Conservation (phyloP, 2,329 filamentous ascomycete species). For the Metarhizium humberi region DNA sequence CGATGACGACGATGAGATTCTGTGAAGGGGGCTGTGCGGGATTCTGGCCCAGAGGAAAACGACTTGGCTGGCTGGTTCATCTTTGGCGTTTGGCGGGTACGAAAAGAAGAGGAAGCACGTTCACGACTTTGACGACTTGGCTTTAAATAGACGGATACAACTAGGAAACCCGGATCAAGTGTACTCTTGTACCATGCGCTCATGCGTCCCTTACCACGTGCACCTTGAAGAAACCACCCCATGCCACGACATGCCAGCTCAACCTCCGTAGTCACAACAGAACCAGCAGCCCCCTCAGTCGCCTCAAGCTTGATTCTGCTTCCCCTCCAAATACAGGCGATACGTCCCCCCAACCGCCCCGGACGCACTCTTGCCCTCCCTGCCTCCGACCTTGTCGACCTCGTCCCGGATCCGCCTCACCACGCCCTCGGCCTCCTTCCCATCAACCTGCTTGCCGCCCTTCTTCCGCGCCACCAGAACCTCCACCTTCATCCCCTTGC, state of each 20-base stretch:
- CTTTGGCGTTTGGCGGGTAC: not conserved
- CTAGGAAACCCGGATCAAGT: no score
- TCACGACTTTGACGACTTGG: not conserved
- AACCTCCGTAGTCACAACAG: no score
- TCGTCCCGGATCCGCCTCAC: slow-evolving; percentile 32
- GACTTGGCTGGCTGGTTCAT: not conserved
- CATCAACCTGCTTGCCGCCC: slow-evolving; percentile 47
- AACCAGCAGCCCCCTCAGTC: no score
- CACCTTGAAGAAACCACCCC: no score
- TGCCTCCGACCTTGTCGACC: slow-evolving; percentile 26
- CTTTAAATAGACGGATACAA: no score
- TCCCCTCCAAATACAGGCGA: slow-evolving; percentile 33
- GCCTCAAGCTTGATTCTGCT: slow-evolving; percentile 1
- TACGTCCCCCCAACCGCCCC: slow-evolving; percentile 35
- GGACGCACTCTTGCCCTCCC: slow-evolving; percentile 33
- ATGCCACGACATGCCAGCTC: no score
- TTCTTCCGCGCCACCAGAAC: slow-evolving; percentile 59
- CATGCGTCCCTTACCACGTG: no score
- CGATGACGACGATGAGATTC: slow-evolving; percentile 24
- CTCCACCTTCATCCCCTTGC: slow-evolving; percentile 67
- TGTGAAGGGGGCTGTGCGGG: slow-evolving; percentile 12
- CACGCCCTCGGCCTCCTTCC: slow-evolving; percentile 51
- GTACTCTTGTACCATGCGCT: no score
- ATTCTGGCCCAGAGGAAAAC: no score
- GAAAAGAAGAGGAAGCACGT: not conserved